Evolutionary conservation across 75 land plant genomes (phyloP), one percentile per base, ranked within the genome.

Genomic region (Cupressus sempervirens): DNA sequence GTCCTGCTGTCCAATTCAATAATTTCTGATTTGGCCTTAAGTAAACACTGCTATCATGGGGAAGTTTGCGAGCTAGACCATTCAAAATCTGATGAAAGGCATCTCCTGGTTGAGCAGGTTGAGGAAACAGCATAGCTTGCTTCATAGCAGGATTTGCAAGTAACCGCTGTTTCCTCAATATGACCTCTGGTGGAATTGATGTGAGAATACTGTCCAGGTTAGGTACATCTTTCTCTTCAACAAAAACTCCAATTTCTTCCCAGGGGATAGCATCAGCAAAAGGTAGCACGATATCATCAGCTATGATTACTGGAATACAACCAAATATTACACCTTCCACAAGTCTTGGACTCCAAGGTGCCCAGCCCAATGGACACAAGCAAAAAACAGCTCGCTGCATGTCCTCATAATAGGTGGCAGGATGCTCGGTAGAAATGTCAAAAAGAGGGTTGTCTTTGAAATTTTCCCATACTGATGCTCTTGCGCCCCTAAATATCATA

Each of bases 221-320:
- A n/a, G 96, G 94, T 79, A 96, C 97, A 84, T 96, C 98, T 73
- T 94, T 81, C 84, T 96, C 98, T 26, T 89, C 91, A 32, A 96
- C 91, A 82, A 92, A 94, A 52, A 96, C 93, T n/a, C 94, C 96
- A 74, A 96, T 96, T 56, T 96, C 94, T 88, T 93, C 95, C 98
- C 98, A 96, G 12, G 98, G 98, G 46, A 96, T 94, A 45, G 96
- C 98, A 84, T 94, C 98, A 26, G 96, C 96, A 84, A 94, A 96
- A 3, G 98, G 98, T 38, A 96, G 83, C 81, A 93, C 95, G 58
- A 96, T 96, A 80, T 94, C 98, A 83, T 95, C 97, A 29, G 97
- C 97, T 54, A 95, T 94, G 62, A 95, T 91, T 54, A 95, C 97
- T 15, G 97, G 97, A 56, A 95, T 93, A 92, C 97, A 95, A 20